Percentiles rank a stretch among this genome's conserved stretches.
These are phyloP conservation scores for Pythium aristosporum DNA, from an alignment of 352 stramenopile genomes.

Conservation along the genomic window DNA sequence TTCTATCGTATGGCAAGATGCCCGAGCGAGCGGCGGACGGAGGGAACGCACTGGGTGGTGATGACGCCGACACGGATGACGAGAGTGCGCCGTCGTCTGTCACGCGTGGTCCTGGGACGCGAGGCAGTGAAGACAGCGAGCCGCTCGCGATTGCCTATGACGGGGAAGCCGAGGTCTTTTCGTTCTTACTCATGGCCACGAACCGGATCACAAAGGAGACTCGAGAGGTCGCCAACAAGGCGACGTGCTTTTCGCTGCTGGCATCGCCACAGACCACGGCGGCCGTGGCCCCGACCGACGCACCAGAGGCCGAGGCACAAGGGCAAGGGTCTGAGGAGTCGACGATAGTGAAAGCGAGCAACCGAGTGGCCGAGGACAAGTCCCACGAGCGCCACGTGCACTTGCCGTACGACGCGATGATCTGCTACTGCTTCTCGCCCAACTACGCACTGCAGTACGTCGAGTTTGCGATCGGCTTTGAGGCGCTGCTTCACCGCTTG, in stretches of 20 bases:
- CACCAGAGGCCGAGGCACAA: neutral
- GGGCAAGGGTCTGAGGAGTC: neutral
- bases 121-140: constrained; percentile 53
- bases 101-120: constrained; percentile 22
- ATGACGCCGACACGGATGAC: constrained; percentile 16
- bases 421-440: constrained; percentile 78
- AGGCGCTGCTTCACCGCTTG: constrained; percentile 76
- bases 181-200: constrained; percentile 65
- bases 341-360: neutral
- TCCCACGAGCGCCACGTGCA: constrained; percentile 68
- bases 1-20: constrained; percentile 84
- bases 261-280: neutral
- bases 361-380: neutral
- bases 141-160: constrained; percentile 66
- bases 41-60: constrained; percentile 4
- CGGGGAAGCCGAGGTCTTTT: constrained; percentile 52
- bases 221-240: constrained; percentile 56
- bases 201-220: constrained; percentile 73
- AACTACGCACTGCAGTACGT: constrained; percentile 67
- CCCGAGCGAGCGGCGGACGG: constrained; percentile 32
- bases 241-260: constrained; percentile 46
- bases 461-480: constrained; percentile 86
- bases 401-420: constrained; percentile 73
- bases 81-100: neutral
- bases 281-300: constrained; percentile 3